Percentiles rank a stretch among this genome's conserved stretches.
These are phyloP conservation scores for Fusarium agapanthi DNA, from an alignment of 2,329 filamentous ascomycete species.

Conservation along the genomic window DNA sequence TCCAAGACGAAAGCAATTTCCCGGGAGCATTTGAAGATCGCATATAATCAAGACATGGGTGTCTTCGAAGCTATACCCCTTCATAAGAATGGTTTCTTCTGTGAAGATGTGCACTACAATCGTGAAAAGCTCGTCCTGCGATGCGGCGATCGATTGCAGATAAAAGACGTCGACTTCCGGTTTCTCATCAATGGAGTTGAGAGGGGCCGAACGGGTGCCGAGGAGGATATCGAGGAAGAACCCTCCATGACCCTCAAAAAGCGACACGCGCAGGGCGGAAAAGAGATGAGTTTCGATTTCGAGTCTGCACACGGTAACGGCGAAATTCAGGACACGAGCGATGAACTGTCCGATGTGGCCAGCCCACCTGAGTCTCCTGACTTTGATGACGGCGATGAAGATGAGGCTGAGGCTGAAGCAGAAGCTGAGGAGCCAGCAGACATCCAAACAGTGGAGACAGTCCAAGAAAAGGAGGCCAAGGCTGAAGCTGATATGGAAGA, in stretches of 20 bases:
- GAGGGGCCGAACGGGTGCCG: constrained; percentile 65
- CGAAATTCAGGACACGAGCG: constrained; percentile 65
- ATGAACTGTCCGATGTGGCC: constrained; percentile 57
- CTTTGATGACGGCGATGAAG: constrained; percentile 50
- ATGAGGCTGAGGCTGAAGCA: constrained; percentile 30
- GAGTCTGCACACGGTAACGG: constrained; percentile 68
- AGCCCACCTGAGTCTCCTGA: constrained; percentile 54
- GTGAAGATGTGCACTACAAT: constrained; percentile 67
- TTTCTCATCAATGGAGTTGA: constrained; percentile 75
- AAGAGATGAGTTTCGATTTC: constrained; percentile 79
- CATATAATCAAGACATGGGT: constrained; percentile 70
- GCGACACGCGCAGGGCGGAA: constrained; percentile 65
- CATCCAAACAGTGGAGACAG: constrained; percentile 35
- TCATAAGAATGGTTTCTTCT: constrained; percentile 74
- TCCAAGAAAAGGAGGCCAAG: constrained; percentile 43
- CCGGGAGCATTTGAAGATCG: constrained; percentile 75
- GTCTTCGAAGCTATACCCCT: constrained; percentile 71
- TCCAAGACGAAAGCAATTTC: constrained; percentile 77
- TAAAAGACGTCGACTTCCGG: constrained; percentile 73
- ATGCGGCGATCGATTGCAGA: constrained; percentile 73
- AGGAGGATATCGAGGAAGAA: constrained; percentile 62
- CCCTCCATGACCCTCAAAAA: constrained; percentile 52
- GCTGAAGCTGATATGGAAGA: constrained; percentile 39
- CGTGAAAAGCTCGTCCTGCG: constrained; percentile 65
- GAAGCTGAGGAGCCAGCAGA: constrained; percentile 38